These are phyloP conservation scores for Ichthyophonus hoferi DNA, from an alignment of 208 protist genomes.

Conservation along the genomic window DNA sequence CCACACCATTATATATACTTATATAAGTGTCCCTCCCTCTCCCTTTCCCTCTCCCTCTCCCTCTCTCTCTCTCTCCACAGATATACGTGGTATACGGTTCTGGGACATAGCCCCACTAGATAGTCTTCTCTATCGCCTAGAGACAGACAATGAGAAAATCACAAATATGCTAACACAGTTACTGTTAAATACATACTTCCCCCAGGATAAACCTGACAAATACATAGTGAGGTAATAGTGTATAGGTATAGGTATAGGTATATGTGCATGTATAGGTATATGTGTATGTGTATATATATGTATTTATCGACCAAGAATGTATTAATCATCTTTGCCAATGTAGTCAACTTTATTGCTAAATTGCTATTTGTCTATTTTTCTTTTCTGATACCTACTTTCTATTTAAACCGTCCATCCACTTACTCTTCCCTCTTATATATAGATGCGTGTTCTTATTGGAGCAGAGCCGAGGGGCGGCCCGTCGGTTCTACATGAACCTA, in stretches of 20 bases:
- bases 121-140: constrained; percentile 45
- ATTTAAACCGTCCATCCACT: too few relatives aligned
- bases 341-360: too few relatives aligned
- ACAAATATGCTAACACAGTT: constrained; percentile 27
- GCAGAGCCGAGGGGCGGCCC: background rate
- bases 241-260: background rate
- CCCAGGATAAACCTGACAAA: background rate
- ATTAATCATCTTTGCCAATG: too few relatives aligned
- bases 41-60: background rate
- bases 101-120: constrained; percentile 56
- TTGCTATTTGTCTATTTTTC: too few relatives aligned
- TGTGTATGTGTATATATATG: background rate
- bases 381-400: background rate
- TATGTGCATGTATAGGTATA: background rate
- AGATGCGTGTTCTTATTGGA: background rate
- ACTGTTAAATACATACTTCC: constrained; percentile 50
- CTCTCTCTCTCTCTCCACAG: constrained; percentile 30
- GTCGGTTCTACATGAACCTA: background rate
- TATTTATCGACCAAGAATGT: too few relatives aligned
- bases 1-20: too few relatives aligned
- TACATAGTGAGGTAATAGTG: background rate
- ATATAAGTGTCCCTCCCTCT: constrained; percentile 15
- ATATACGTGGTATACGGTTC: constrained; percentile 46
- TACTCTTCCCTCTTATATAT: too few relatives aligned
- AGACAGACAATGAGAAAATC: background rate